Evolutionary conservation across 108 stramenopile species (phyloP), one percentile per base, ranked within the genome.

Genomic region (Chaetoceros muelleri): DNA sequence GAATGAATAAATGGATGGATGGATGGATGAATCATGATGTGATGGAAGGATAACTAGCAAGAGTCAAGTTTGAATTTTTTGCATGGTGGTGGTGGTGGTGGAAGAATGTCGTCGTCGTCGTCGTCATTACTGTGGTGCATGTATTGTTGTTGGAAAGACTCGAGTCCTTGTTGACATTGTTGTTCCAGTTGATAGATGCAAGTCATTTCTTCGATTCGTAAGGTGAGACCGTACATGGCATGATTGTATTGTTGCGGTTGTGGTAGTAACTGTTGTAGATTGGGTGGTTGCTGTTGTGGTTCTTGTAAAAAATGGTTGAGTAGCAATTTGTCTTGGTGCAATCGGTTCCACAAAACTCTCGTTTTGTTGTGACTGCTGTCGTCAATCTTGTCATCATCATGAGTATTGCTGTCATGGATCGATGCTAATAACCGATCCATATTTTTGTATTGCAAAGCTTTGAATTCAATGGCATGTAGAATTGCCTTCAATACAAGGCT

Each of bases 401-500:
- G 3, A 24, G 19, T 24, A 21, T 19, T 17, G 18, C 13, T n/a
- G 20, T 60, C 46, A 17, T 24, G 19, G 24, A 46, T 22, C 2
- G 18, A 62, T 28, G 46, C 28, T 18, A 21, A 18, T 17, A 46
- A 65, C 26, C 22, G 51, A 18, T 51, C 57, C 52, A 61, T 68
- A 62, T 63, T 60, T 13, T n/a, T n/a, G n/a, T 49, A 49, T 18
- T 25, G 46, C 31, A 44, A 53, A 20, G 58, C 26, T 60, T 80
- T 76, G 52, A 34, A 24, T 19, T 64, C 46, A 28, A 81, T 64
- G 23, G 72, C 72, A 22, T 61, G 55, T 20, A 76, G 56, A 23
- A 90, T 57, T 2, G 80, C 48, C 24, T 66, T 50, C 18, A 78
- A 71, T 10, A 81, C 84, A 18, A 90, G 65, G 18, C 78, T 72